phyloP scores from a whole-genome alignment of 768 basidiomycete species.

The Calvatia gigantea region DNA sequence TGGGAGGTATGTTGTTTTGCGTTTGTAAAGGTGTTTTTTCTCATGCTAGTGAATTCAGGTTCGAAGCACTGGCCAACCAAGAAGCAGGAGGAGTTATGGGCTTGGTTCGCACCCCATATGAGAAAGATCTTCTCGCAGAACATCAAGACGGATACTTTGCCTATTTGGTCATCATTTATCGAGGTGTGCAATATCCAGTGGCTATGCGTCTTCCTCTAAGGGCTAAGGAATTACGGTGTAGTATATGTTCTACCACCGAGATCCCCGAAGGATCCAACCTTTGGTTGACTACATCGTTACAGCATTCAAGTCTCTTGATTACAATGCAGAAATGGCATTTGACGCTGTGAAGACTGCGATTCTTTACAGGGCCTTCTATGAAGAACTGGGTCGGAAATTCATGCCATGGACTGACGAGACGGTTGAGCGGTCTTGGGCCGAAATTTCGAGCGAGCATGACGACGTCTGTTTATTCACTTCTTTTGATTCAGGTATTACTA shows the following conservation, averaged over 20 bases:
- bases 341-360: conserved; percentile 70
- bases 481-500: conserved; percentile 4
- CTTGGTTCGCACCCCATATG: conserved; percentile 73
- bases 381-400: conserved; percentile 79
- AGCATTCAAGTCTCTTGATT: conserved; percentile 66
- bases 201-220: neutral
- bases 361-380: conserved; percentile 67
- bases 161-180: conserved; percentile 76
- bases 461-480: conserved; percentile 43
- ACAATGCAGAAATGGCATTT: conserved; percentile 78
- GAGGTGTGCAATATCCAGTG: conserved; percentile 44
- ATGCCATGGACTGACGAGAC: conserved; percentile 71
- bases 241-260: conserved; percentile 76
- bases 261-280: conserved; percentile 80
- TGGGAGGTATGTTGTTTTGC: conserved; percentile 42
- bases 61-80: conserved; percentile 83
- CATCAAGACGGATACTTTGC: conserved; percentile 78
- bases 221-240: conserved; percentile 24
- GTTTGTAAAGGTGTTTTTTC: neutral
- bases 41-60: conserved; percentile 37
- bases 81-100: conserved; percentile 71
- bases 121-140: conserved; percentile 62
- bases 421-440: conserved; percentile 64
- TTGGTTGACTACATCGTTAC: conserved; percentile 71
- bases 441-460: conserved; percentile 75